These are phyloP conservation scores for Adiantum capillusveneris DNA, from an alignment of 75 land plant species.

Conservation along the genomic window DNA sequence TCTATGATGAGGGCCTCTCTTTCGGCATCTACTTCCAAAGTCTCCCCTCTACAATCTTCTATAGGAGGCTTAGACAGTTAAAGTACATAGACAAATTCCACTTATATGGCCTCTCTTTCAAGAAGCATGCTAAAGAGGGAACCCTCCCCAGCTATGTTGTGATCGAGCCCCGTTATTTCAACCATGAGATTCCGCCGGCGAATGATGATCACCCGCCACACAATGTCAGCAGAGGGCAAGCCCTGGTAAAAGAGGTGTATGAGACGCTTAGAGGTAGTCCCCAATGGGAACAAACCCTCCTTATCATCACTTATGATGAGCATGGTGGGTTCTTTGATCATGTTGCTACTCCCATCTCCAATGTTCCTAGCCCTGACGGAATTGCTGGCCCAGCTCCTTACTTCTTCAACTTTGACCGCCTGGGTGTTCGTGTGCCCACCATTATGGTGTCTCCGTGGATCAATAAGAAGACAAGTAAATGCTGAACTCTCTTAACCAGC, in stretches of 20 bases:
- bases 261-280: conserved; percentile 73
- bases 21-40: conserved; percentile 95
- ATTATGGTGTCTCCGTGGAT: conserved; percentile 85
- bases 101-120: conserved; percentile 42
- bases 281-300: conserved; percentile 79
- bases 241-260: conserved; percentile 83
- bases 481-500: no score
- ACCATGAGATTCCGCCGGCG: conserved; percentile 46
- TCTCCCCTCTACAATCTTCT: conserved; percentile 74
- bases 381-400: conserved; percentile 62
- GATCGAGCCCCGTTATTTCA: conserved; percentile 81
- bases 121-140: conserved; percentile 55
- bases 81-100: conserved; percentile 61
- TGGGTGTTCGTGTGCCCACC: conserved; percentile 89
- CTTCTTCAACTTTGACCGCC: conserved; percentile 64
- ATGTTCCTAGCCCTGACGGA: conserved; percentile 84
- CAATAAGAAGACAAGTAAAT: conserved; percentile 73
- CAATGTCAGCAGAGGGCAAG: conserved; percentile 74
- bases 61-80: conserved; percentile 52
- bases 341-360: conserved; percentile 67
- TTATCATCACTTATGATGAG: conserved; percentile 91
- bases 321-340: conserved; percentile 96
- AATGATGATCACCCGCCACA: conserved; percentile 96
- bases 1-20: conserved; percentile 53
- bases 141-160: conserved; percentile 73